These are phyloP conservation scores for Solanum tarapatanum DNA, from an alignment of 257 asterid species.

Conservation along the genomic window DNA sequence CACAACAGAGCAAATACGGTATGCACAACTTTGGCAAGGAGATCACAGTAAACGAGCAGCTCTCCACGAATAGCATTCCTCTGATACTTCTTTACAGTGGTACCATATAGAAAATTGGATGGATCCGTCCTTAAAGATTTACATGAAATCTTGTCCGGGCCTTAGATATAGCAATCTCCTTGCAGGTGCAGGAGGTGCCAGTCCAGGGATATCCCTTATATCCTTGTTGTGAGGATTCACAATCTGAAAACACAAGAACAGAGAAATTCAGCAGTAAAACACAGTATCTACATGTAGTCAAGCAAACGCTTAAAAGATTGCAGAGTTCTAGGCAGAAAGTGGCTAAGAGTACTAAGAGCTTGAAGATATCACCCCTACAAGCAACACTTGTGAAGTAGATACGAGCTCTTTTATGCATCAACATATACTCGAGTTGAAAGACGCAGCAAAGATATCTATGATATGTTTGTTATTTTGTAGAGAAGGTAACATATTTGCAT, in stretches of 20 bases:
- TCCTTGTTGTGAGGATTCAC: constrained; percentile 80
- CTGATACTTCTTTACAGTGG: constrained; percentile 1
- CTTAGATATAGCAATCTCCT: constrained; percentile 62
- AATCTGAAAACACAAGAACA: constrained; percentile 25
- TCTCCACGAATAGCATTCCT: not conserved
- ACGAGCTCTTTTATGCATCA: not conserved
- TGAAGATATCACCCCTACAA: not conserved
- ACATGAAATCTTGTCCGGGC: constrained; percentile 19
- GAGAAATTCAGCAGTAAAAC: not conserved
- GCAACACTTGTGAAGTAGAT: not conserved
- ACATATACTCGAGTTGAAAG: not conserved
- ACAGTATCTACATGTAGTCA: not conserved
- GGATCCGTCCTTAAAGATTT: not conserved
- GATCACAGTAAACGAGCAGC: not conserved
- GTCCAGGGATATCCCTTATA: constrained; percentile 87
- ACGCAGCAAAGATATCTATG: not conserved
- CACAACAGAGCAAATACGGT: not conserved
- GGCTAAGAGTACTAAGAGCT: not conserved
- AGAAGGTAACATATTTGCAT: not conserved
- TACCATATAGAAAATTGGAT: not conserved
- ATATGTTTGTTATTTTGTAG: not conserved
- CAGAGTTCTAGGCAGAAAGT: not conserved
- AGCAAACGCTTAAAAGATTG: not conserved
- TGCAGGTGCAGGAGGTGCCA: constrained; percentile 96
- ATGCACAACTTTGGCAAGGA: constrained; percentile 13